These are phyloP conservation scores for Termitomyces sp. DNA, from an alignment of 768 basidiomycete genomes.

Conservation along the genomic window DNA sequence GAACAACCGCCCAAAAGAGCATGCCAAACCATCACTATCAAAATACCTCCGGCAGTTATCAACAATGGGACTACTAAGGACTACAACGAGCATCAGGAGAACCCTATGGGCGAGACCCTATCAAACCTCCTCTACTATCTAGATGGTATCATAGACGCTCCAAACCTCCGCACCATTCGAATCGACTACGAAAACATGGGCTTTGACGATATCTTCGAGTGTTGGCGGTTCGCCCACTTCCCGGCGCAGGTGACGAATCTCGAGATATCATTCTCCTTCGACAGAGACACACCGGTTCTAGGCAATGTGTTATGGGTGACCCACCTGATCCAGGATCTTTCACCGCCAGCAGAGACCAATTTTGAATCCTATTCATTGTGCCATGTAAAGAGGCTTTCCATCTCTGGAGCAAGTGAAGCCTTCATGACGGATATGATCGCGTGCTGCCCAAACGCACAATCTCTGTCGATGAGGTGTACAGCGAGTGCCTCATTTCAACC, in stretches of 20 bases:
- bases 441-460: conserved; percentile 3
- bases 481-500: background rate
- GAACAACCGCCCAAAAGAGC: background rate
- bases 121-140: conserved; percentile 16
- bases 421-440: conserved; percentile 3
- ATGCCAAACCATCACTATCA: conserved; percentile 8
- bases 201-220: conserved; percentile 16
- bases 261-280: conserved; percentile 14
- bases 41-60: conserved; percentile 3
- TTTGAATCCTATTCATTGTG: background rate
- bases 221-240: conserved; percentile 15
- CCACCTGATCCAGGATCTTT: background rate
- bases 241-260: conserved; percentile 15
- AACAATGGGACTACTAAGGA: background rate
- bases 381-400: background rate
- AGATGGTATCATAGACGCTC: conserved; percentile 10
- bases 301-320: background rate
- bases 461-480: background rate
- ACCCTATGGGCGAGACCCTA: conserved; percentile 13
- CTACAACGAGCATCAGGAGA: background rate
- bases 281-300: background rate
- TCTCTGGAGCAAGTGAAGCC: conserved; percentile 8
- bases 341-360: background rate
- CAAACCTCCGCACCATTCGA: conserved; percentile 17
- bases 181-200: conserved; percentile 16